These are phyloP conservation scores for Pistacia vera DNA, from an alignment of 345 rosid species.

Conservation along the genomic window DNA sequence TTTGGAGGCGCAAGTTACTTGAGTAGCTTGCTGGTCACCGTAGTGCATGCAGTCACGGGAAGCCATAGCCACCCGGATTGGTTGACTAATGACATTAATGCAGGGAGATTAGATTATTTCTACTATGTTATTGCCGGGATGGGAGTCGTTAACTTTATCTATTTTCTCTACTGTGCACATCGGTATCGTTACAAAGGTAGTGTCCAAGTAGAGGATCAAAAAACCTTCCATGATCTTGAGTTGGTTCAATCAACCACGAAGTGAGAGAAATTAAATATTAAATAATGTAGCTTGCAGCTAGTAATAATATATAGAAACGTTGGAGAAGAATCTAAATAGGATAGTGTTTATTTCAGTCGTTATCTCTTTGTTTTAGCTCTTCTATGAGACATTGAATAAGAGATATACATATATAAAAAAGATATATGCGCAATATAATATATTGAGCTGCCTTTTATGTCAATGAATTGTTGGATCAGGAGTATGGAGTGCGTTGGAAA, in stretches of 20 bases:
- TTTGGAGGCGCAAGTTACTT: constrained; percentile 41
- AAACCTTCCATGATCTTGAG: constrained; percentile 20
- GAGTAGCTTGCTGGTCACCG: constrained; percentile 34
- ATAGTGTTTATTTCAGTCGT: neutral
- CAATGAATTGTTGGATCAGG: too few relatives aligned
- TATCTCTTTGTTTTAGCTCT: neutral
- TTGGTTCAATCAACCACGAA: constrained; percentile 17
- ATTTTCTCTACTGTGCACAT: constrained; percentile 46
- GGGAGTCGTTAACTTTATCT: constrained; percentile 44
- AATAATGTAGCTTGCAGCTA: neutral
- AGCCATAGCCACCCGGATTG: constrained; percentile 47
- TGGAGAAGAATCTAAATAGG: neutral
- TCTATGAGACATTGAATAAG: neutral
- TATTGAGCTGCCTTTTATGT: too few relatives aligned
- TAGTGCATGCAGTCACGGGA: constrained; percentile 44
- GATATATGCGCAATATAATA: too few relatives aligned
- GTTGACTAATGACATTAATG: constrained; percentile 51
- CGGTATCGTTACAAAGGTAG: constrained; percentile 47
- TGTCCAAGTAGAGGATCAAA: constrained; percentile 7
- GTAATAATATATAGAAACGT: neutral
- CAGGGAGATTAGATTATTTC: constrained; percentile 58
- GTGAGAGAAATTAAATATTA: neutral
- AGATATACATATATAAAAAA: neutral
- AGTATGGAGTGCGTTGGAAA: too few relatives aligned
- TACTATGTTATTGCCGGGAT: constrained; percentile 55